phyloP scores from a whole-genome alignment of 441 rosid genomes.

The Pelargonium citronellum region DNA sequence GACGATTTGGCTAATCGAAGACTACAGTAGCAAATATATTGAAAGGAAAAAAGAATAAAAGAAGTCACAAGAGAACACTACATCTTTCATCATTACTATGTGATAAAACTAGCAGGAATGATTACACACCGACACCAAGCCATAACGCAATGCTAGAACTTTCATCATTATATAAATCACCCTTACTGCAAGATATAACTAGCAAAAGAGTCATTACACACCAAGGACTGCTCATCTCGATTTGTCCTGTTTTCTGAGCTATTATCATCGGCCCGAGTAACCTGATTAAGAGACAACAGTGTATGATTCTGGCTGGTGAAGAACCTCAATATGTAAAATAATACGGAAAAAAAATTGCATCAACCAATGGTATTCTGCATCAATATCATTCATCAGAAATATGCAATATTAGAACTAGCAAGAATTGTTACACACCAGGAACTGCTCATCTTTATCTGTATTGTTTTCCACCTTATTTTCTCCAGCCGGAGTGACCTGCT shows the following conservation, averaged over 20 bases:
- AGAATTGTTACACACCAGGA: neutral
- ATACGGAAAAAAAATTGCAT: neutral
- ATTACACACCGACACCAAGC: neutral
- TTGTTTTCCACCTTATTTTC: slow-evolving; percentile 4
- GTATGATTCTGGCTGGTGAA: neutral
- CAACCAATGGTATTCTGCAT: neutral
- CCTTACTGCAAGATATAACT: neutral
- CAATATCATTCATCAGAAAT: neutral
- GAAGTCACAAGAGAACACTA: neutral
- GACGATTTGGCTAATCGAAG: slow-evolving; percentile 5
- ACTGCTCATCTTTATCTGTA: neutral
- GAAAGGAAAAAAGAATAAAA: neutral
- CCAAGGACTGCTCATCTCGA: neutral
- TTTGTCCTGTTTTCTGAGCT: neutral
- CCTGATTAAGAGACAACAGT: neutral
- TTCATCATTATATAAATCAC: neutral
- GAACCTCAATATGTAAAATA: neutral
- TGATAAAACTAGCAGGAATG: neutral
- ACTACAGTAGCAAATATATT: neutral
- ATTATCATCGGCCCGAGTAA: neutral
- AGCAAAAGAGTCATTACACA: neutral
- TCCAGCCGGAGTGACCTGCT: too few relatives aligned
- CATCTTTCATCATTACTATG: neutral
- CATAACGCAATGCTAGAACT: neutral
- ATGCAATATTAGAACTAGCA: neutral